Base-by-base conservation (phyloP, 768 basidiomycete species). In the Piloderma croceum region DNA sequence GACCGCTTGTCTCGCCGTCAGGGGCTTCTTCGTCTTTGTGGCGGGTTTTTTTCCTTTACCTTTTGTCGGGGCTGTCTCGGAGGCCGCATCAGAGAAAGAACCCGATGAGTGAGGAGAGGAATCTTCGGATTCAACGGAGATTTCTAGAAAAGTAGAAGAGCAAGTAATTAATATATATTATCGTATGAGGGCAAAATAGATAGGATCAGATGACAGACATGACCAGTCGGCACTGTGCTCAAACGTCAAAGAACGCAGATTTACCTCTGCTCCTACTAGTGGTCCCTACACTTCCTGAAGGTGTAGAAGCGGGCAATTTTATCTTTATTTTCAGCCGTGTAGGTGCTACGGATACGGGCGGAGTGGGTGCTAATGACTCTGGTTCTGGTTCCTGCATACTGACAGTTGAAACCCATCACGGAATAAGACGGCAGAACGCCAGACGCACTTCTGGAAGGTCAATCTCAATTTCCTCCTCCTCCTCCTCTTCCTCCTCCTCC, bases 1-100 rank as follows among this genome's bases (percentile, higher is more conserved):
- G 12, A 82, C 83, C 2, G 84, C 84, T 48, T 87, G 83, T 19
- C 84, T 63, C 7, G 68, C 65, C 1, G 68, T 71, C 39, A 71
- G 37, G 17, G 47, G 49, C 42, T 6, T 39, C 27, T 2, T 13
- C 47, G 42, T 37, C 21, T 15, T 15, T 29, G 27, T 29, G 15
- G 27, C 27, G 15, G 27, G 15, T 29, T 9, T 15, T 9, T 29
- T 9, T 9, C 24, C 42, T 54, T 15, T 50, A 50, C 1, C 41
- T 42, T 4, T 42, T 44, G 36, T n/a, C 18, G n/a, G 15, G 10
- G 35, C 15, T 18, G 24, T 13, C 25, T 24, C 41, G 0, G 53
- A 59, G 18, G 62, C 57, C 2, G 19, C 34, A n/a, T 38, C 32
- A 6, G 31, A 2, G 4, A 57, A 52, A 6, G 52, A 57, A 7